Conservation (phyloP, 352 stramenopile genomes). For the Phytophthora syringae region DNA sequence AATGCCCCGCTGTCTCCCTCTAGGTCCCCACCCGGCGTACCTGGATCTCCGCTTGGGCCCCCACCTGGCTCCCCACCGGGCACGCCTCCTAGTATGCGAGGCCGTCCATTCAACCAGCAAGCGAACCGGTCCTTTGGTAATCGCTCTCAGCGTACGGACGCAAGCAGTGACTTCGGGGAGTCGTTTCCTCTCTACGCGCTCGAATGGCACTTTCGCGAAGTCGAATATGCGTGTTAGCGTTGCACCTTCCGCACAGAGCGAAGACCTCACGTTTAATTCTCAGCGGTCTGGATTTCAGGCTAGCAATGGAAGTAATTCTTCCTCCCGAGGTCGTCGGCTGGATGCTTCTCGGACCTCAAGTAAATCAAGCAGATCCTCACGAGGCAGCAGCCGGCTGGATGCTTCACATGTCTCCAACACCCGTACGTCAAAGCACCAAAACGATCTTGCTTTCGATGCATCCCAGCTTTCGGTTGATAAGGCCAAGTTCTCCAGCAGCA, state of each 20-base stretch:
- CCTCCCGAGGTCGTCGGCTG: constrained; percentile 9
- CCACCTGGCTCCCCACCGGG: constrained; percentile 32
- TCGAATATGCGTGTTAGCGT: constrained; percentile 28
- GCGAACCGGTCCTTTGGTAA: constrained; percentile 9
- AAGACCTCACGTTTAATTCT: constrained; percentile 37
- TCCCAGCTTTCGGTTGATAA: constrained; percentile 37
- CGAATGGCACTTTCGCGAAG: constrained; percentile 28
- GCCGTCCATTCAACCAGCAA: constrained; percentile 22
- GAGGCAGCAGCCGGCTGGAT: constrained; percentile 12
- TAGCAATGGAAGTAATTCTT: constrained; percentile 22
- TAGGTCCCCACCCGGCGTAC: background rate
- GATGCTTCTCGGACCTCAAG: constrained; percentile 12
- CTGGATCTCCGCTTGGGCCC: constrained; percentile 7
- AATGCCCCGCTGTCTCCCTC: constrained; percentile 10
- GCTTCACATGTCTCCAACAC: constrained; percentile 17
- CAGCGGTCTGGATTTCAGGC: constrained; percentile 16
- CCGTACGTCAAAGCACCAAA: constrained; percentile 6
- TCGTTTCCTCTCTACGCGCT: constrained; percentile 29
- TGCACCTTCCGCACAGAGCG: constrained; percentile 22
- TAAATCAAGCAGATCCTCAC: constrained; percentile 19
- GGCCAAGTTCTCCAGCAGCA: constrained; percentile 37
- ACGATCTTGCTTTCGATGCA: constrained; percentile 32
- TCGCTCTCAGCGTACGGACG: constrained; percentile 18
- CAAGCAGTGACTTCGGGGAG: constrained; percentile 29
- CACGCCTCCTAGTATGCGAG: constrained; percentile 33